A percentile compares a stretch with the other conserved stretches of the same genome.
Evolutionary conservation across 164 flowering plant species (phyloP).

Genomic region (Vitis vinifera): DNA sequence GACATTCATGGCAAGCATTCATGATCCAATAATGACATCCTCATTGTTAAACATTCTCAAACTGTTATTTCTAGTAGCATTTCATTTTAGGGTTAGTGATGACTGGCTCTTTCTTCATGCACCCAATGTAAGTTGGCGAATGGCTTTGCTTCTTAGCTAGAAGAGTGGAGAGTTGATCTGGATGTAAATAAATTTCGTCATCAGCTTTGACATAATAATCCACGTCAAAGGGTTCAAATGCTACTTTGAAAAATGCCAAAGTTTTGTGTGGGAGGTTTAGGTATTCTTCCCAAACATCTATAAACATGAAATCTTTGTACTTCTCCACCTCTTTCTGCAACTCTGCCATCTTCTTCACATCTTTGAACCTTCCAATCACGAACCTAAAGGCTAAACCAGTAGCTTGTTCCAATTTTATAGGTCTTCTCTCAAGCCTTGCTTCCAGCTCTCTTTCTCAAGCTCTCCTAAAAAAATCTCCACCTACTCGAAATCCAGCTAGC

Average conservation of each 20-base stretch:
- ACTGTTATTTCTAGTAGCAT: conserved; percentile 19
- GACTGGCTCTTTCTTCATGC: too few species aligned
- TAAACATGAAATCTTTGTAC: conserved; percentile 60
- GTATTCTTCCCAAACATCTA: conserved; percentile 61
- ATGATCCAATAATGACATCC: conserved; percentile 69
- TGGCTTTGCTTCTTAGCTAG: conserved; percentile 66
- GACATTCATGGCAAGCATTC: conserved; percentile 79
- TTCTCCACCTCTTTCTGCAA: conserved; percentile 58
- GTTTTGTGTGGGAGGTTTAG: conserved; percentile 56
- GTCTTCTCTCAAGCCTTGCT: too few species aligned
- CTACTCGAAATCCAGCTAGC: too few species aligned
- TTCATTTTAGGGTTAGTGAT: too few species aligned
- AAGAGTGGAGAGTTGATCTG: conserved; percentile 73
- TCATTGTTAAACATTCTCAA: conserved; percentile 69
- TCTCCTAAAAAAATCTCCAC: conserved; percentile 3
- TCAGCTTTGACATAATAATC: conserved; percentile 77
- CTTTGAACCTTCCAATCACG: conserved; percentile 58
- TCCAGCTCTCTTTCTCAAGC: too few species aligned
- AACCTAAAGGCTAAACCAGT: not conserved
- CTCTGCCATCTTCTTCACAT: conserved; percentile 41
- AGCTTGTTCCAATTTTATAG: too few species aligned
- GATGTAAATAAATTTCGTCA: conserved; percentile 70
- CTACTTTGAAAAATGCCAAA: conserved; percentile 81
- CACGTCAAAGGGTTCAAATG: conserved; percentile 62
- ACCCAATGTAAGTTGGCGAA: conserved; percentile 47